Evolutionary conservation across 176 grass and related monocot species (phyloP), one percentile per base, ranked within the genome.

Genomic region (Coix lacrymajobi): DNA sequence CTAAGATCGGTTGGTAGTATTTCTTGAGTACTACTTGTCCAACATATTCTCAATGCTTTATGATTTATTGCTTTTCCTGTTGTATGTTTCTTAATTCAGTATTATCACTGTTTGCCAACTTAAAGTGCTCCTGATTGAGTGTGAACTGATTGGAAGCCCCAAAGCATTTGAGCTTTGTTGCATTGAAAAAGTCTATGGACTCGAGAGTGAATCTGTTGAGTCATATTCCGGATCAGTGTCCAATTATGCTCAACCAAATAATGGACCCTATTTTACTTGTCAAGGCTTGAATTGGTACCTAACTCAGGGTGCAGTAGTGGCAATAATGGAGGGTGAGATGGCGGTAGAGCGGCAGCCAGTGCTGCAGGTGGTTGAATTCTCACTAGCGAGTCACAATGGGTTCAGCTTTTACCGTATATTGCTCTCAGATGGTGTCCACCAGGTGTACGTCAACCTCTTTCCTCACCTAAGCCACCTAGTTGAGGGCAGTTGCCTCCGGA

Each of bases 91-190:
- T 57, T 38, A 60, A 40, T 77, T 40, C 74, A 77, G 74, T 61
- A 11, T 61, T 14, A 26, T 77, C n/a, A 25, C 13, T 17, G n/a
- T 61, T 77, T 2, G 0, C 14, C 1, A 40, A 15, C 52, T 77
- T 8, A 37, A 76, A 38, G 33, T 76, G 4, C 22, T 77, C 34
- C 52, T 0, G 14, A 40, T n/a, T 61, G 52, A 40, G 52, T 77
- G 33, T 17, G 34, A 77, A n/a, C 34, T 40, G 33, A 77, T 77
- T 40, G 74, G 74, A 77, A 77, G 52, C 33, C 74, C 74, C 54
- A 77, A 77, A 77, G 3, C 52, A 61, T 61, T 16, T 77, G 52
- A 61, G 33, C 34, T 61, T n/a, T 40, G 52, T 38, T 60, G 74
- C 34, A 76, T 39, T 1, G 8, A 38, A 77, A 39, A 61, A 19